These are phyloP conservation scores for Diplosphaera chodatii DNA, from an alignment of 139 green algal species.

Conservation along the genomic window DNA sequence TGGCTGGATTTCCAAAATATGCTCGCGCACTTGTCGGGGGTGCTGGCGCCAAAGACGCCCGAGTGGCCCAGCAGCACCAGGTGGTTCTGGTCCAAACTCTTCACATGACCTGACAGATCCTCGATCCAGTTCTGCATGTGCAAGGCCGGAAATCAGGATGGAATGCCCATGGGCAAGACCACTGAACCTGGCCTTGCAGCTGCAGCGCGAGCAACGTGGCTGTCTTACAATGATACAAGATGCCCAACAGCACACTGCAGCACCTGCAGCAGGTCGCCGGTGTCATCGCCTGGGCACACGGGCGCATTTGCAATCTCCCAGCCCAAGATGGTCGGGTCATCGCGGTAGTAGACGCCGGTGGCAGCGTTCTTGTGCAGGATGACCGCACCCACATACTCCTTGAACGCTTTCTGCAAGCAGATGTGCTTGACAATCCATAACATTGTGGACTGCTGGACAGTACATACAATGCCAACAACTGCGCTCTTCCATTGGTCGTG, in stretches of 20 bases:
- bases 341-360: slow-evolving; percentile 31
- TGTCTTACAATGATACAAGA: too few relatives aligned
- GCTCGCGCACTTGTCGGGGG: not conserved
- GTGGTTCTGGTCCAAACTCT: not conserved
- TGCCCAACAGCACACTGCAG: not conserved
- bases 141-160: too few relatives aligned
- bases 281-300: slow-evolving; percentile 22
- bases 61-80: not conserved
- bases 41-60: not conserved
- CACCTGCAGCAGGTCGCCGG: slow-evolving; percentile 28
- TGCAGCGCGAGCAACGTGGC: too few relatives aligned
- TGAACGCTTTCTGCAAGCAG: slow-evolving; percentile 31
- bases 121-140: not conserved
- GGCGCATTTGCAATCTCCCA: slow-evolving; percentile 65
- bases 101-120: not conserved
- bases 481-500: too few relatives aligned
- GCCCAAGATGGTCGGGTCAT: slow-evolving; percentile 56
- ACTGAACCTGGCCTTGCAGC: too few relatives aligned
- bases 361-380: slow-evolving; percentile 36
- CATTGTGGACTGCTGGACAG: too few relatives aligned
- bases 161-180: too few relatives aligned
- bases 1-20: not conserved
- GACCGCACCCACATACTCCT: slow-evolving; percentile 45
- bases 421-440: too few relatives aligned
- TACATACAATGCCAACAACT: too few relatives aligned